These are phyloP conservation scores for Teunomyces pallodes DNA, from an alignment of 805 yeast species.

Conservation along the genomic window DNA sequence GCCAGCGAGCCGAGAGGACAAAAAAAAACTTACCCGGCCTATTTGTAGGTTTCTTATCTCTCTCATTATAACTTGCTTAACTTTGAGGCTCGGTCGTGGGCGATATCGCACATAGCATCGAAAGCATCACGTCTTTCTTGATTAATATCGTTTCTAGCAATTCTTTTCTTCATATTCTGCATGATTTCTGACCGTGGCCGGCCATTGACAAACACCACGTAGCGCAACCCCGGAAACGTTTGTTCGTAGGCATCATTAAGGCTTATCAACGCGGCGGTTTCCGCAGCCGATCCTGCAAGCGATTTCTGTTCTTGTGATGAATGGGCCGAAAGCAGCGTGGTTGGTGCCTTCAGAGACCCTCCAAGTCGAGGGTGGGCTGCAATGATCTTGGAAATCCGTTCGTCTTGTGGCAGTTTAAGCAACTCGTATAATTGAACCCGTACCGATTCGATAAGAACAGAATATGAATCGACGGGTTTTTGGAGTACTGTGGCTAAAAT, in stretches of 20 bases:
- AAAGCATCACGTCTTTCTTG: constrained; percentile 66
- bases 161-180: constrained; percentile 27
- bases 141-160: constrained; percentile 50
- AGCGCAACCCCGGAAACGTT: constrained; percentile 64
- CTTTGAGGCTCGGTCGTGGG: constrained; percentile 69
- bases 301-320: constrained; percentile 72
- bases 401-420: constrained; percentile 22
- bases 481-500: constrained; percentile 27
- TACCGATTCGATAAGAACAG: constrained; percentile 44
- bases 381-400: constrained; percentile 52
- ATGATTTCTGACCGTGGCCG: constrained; percentile 65
- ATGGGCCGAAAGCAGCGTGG: constrained; percentile 52
- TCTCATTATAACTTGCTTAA: constrained; percentile 14
- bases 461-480: constrained; percentile 14
- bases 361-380: constrained; percentile 92
- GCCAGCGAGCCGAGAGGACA: no score
- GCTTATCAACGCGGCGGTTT: constrained; percentile 46
- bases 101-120: constrained; percentile 90
- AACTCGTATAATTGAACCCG: constrained; percentile 38
- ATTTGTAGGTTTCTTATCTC: not conserved
- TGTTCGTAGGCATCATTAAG: constrained; percentile 64
- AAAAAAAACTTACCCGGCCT: not conserved
- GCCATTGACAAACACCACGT: constrained; percentile 89
- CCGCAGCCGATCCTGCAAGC: constrained; percentile 48
- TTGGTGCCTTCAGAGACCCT: constrained; percentile 14